Conservation (phyloP, 495 filamentous ascomycete species). For the Talaromyces proteolyticus region DNA sequence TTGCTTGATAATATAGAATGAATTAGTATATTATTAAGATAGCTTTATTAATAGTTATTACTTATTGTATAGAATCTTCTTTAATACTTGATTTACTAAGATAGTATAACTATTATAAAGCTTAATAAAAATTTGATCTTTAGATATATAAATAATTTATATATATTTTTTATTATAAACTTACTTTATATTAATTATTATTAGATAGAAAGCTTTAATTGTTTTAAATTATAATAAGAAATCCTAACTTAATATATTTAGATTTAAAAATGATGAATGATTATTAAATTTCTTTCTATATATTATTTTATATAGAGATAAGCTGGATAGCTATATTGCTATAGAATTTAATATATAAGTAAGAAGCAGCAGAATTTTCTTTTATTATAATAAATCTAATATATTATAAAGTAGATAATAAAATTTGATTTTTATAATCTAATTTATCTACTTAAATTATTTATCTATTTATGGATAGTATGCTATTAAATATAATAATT, state of each 20-base stretch:
- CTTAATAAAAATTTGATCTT: not conserved
- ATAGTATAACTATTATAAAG: not conserved
- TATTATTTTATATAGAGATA: not conserved
- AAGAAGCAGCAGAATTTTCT: not conserved
- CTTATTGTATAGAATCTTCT: not conserved
- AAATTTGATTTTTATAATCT: not conserved
- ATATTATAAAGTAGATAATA: not conserved
- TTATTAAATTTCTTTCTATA: not conserved
- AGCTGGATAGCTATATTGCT: not conserved
- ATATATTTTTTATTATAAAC: not conserved
- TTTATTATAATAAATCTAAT: not conserved
- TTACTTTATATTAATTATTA: not conserved
- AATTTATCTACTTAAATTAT: not conserved
- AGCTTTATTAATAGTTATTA: not conserved
- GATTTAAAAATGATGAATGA: not conserved
- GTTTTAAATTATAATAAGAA: not conserved
- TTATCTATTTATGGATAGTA: not conserved
- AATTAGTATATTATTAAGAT: not conserved
- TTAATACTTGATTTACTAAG: not conserved
- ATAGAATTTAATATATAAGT: not conserved
- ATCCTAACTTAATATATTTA: not conserved
- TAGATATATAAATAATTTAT: not conserved
- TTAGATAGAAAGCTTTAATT: not conserved
- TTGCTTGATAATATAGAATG: not conserved
- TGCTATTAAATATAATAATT: not conserved